Percentiles rank a stretch among this genome's conserved stretches.
Evolutionary conservation across 257 asterid species (phyloP).

Genomic region (Forsythia viridissima): DNA sequence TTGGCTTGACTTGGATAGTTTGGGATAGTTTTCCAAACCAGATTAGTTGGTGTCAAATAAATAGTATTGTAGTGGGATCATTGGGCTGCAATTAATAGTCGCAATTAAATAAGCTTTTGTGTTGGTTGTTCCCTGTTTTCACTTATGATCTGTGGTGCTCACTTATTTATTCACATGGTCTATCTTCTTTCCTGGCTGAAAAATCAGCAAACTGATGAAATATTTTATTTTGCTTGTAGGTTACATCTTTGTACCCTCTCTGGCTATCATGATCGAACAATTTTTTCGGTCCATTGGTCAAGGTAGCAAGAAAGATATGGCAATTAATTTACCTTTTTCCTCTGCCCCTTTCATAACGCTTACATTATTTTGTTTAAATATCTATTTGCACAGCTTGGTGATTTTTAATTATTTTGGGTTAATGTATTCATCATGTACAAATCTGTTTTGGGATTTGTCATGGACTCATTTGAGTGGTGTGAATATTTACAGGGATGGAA

Average conservation of each 20-base stretch:
- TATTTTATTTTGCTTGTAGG: slow-evolving; percentile 55
- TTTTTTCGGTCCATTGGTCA: slow-evolving; percentile 91
- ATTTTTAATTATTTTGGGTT: background rate
- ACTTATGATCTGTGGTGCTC: too few species aligned
- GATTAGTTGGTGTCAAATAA: background rate
- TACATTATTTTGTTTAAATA: background rate
- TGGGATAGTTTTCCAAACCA: background rate
- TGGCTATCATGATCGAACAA: slow-evolving; percentile 90
- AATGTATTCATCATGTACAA: background rate
- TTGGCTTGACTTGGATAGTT: background rate
- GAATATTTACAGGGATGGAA: slow-evolving; percentile 66
- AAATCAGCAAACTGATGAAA: slow-evolving; percentile 16
- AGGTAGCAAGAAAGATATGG: slow-evolving; percentile 44
- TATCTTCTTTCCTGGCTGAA: background rate
- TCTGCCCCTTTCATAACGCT: slow-evolving; percentile 4
- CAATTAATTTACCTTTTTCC: too few species aligned
- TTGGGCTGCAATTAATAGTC: background rate
- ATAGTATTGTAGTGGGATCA: background rate
- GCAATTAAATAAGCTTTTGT: too few species aligned
- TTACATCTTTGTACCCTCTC: slow-evolving; percentile 68
- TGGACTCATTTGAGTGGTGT: slow-evolving; percentile 19
- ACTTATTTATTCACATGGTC: background rate
- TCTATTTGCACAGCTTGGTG: background rate
- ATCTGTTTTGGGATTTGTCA: background rate
- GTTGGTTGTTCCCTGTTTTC: too few species aligned